Evolutionary conservation across 495 filamentous ascomycete species (phyloP), one percentile per base, ranked within the genome.

Genomic region (Aspergillus funiculosus): DNA sequence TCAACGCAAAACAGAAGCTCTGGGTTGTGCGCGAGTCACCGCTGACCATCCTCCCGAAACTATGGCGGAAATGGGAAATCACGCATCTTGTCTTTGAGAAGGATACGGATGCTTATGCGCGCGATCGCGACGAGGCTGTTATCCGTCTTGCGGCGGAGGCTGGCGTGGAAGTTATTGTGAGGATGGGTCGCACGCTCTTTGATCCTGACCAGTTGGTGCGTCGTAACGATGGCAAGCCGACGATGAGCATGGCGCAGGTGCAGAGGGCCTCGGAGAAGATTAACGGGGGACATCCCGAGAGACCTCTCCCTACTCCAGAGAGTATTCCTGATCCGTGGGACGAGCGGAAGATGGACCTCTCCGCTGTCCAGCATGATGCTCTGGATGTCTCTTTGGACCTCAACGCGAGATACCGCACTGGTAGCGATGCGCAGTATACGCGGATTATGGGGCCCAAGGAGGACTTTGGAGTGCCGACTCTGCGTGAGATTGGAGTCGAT

Each of bases 31-130:
- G 83, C 10, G 82, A 86, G 68, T 79, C 75, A 1, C 81, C 83
- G 2, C 79, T 79, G 54, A 83, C 79, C 1, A 61, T 85, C 1
- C 65, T 86, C 8, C 76, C 77, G 1, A 85, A 85, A 52, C 62
- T 86, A 0, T 84, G 83, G 70, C 76, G 77, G 53, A 66, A 71
- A 29, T 86, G 81, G 83, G 74, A 72, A 14, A 75, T 84, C 19
- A 79, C 79, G 0, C 83, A 86, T 64, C 59, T 86, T 3, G 83
- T 85, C 0, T 87, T 86, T 52, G 82, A 86, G 57, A 83, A 81
- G 51, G 83, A 87, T 47, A 83, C 80, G 2, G 83, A 86, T 63
- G 69, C 80, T 0, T 86, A 86, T 57, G 83, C 76, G 3, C 64
- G 72, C 7, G 69, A 78, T 11, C 59, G 83, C 26, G 83, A 87